These are phyloP conservation scores for Globisporangium spinosum DNA, from an alignment of 352 stramenopile genomes.

Conservation along the genomic window DNA sequence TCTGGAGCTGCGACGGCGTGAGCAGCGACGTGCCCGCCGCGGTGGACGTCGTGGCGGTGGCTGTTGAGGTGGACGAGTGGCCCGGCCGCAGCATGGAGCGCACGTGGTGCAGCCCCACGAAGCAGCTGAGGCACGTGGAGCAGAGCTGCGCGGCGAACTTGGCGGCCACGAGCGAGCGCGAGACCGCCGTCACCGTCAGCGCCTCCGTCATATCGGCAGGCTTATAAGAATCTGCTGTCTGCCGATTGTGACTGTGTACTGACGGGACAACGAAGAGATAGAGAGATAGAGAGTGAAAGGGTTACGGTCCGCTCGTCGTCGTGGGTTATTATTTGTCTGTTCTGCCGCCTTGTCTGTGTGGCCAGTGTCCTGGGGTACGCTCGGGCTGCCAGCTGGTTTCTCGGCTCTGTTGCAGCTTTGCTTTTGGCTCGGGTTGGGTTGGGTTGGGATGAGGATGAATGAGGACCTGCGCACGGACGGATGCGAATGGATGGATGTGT, in stretches of 20 bases:
- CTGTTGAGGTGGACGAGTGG: constrained; percentile 8
- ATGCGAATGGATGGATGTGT: neutral
- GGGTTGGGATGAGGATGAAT: neutral
- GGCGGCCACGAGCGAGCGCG: constrained; percentile 38
- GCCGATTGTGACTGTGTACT: neutral
- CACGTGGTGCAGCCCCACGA: constrained; percentile 57
- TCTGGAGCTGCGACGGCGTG: constrained; percentile 11
- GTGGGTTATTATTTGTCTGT: neutral
- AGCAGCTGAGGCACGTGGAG: constrained; percentile 62
- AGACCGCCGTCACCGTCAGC: constrained; percentile 3
- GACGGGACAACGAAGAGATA: neutral
- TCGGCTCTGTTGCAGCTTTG: no score
- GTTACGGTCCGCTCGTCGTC: neutral
- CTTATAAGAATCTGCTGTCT: constrained; percentile 1
- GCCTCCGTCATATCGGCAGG: constrained; percentile 1
- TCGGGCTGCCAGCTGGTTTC: neutral
- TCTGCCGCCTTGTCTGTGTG: neutral
- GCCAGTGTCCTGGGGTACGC: neutral
- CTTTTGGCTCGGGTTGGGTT: neutral
- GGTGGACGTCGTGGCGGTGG: neutral
- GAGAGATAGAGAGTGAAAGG: neutral
- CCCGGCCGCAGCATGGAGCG: constrained; percentile 11
- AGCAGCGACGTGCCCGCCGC: constrained; percentile 2
- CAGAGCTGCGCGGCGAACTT: constrained; percentile 67
- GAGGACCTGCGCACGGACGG: neutral